A percentile compares a stretch with the other conserved stretches of the same genome.
Conservation (phyloP, 2,329 filamentous ascomycete species). For the Pseudogymnoascus sp. region DNA sequence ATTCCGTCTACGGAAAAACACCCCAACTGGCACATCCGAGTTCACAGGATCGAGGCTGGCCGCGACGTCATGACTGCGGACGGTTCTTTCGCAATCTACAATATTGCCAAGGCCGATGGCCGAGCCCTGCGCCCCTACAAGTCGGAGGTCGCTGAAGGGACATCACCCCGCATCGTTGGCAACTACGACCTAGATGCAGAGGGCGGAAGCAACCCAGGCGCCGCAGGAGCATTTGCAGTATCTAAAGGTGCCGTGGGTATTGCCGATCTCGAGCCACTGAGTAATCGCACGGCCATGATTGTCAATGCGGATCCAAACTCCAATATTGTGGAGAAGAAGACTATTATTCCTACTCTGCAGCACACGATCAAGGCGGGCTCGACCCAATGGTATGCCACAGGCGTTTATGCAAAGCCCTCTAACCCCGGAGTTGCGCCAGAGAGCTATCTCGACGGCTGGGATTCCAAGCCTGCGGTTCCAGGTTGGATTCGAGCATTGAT, state of each 20-base stretch:
- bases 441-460: slow-evolving; percentile 54
- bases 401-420: slow-evolving; percentile 61
- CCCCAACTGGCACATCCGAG: slow-evolving; percentile 63
- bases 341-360: slow-evolving; percentile 62
- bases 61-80: slow-evolving; percentile 63
- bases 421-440: slow-evolving; percentile 43
- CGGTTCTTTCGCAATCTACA: slow-evolving; percentile 63
- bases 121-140: slow-evolving; percentile 44
- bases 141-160: slow-evolving; percentile 44
- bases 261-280: slow-evolving; percentile 39
- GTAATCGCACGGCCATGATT: slow-evolving; percentile 45
- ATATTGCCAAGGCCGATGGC: slow-evolving; percentile 40
- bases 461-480: slow-evolving; percentile 48
- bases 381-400: slow-evolving; percentile 59
- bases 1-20: slow-evolving; percentile 50
- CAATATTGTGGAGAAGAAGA: slow-evolving; percentile 65
- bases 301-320: slow-evolving; percentile 73
- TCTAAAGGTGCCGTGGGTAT: slow-evolving; percentile 49
- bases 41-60: slow-evolving; percentile 52
- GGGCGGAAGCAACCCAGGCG: slow-evolving; percentile 44
- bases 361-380: slow-evolving; percentile 50
- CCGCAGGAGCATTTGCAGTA: slow-evolving; percentile 47
- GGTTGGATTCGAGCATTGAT: slow-evolving; percentile 52
- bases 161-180: slow-evolving; percentile 47
- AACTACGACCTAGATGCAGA: slow-evolving; percentile 52